Conservation (phyloP, 225 moss, liverwort and hornwort genomes). For the Takakia lepidozioides region DNA sequence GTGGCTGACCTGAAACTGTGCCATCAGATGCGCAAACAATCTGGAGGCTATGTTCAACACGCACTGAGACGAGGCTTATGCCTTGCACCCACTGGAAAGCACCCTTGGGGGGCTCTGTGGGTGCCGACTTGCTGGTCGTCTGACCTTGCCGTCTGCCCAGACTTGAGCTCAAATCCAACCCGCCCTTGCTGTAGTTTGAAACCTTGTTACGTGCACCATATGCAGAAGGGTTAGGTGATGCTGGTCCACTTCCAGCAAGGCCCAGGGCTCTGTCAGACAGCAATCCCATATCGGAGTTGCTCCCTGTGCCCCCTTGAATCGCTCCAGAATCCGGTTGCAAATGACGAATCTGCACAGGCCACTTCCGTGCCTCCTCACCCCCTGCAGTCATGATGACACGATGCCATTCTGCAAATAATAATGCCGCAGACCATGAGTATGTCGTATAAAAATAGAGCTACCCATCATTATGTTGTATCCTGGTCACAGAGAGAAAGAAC, state of each 20-base stretch:
- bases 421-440: no score
- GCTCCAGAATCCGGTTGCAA: conserved; percentile 18
- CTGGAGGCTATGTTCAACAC: conserved; percentile 79
- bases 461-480: no score
- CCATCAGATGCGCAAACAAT: conserved; percentile 64
- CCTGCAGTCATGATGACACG: conserved; percentile 65
- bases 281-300: conserved; percentile 54
- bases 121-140: conserved; percentile 18
- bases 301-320: conserved; percentile 39
- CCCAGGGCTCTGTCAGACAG: conserved; percentile 79
- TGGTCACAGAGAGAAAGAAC: no score
- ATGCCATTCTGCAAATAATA: conserved; percentile 70
- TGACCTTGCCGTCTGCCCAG: conserved; percentile 55
- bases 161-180: conserved; percentile 32
- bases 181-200: conserved; percentile 33
- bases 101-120: conserved; percentile 42
- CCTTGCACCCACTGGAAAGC: conserved; percentile 88
- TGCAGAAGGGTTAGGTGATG: conserved; percentile 74
- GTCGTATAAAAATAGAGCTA: no score
- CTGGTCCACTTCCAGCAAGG: conserved; percentile 69
- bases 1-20: conserved; percentile 4
- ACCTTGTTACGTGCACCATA: conserved; percentile 69
- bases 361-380: conserved; percentile 73
- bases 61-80: conserved; percentile 78
- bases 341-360: conserved; percentile 83